Evolutionary conservation across 2,329 filamentous ascomycete species (phyloP), one percentile per base, ranked within the genome.

Genomic region (Fusarium sulawesiense): DNA sequence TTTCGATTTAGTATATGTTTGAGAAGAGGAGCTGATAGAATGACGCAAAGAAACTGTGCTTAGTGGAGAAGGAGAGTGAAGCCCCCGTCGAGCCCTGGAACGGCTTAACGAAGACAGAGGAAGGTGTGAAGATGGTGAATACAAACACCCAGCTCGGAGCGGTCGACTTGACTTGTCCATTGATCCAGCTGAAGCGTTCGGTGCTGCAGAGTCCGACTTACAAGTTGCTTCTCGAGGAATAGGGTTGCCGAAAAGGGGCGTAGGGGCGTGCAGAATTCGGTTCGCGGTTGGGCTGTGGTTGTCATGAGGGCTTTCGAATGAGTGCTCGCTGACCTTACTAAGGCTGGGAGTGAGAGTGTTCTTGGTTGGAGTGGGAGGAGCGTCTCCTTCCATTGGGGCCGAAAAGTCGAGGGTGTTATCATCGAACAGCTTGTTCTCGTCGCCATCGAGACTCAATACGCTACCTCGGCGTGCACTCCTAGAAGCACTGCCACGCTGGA

Each of bases 361-460:
- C 80, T 97, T 98, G 1, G 96, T 98, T 1, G 96, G 96, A 2
- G 96, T 99, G 2, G 95, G 94, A n/a, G 95, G 94, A 60, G 95
- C 84, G 51, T 97, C 94, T 41, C 82, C 85, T 30, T 80, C 77
- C 55, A 77, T 57, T 11, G 72, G 61, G 32, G 54, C 73, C 16
- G 71, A 66, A 34, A 77, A 56, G 45, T 80, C 76, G 20, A 67
- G 61, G 13, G 44, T 70, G 16, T 81, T 70, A 16, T 81, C 79
- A 23, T 72, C 76, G 64, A 81, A 81, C 34, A 82, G 73, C 70
- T 87, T 86, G 60, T 86, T 82, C 51, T 97, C 93, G 42, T 94
- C 93, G 23, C 90, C 91, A 74, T 97, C 92, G 46, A 94, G 83
- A 77, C 93, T 97, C 18, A 94, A 83, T 67, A 97, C 89, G 79